phyloP scores from a whole-genome alignment of 805 yeast genomes.

The Yueomyces sp. region DNA sequence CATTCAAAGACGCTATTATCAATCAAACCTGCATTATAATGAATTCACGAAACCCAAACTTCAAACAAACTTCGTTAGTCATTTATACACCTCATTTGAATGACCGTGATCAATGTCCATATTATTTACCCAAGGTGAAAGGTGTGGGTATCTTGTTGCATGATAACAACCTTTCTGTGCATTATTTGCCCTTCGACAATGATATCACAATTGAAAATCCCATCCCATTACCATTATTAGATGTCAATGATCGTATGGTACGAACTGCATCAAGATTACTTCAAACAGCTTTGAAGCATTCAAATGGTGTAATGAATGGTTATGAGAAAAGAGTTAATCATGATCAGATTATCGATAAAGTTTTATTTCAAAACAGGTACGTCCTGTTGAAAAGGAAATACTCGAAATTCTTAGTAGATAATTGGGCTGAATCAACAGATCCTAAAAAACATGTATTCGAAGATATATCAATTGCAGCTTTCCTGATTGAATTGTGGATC shows the following conservation, averaged over 20 bases:
- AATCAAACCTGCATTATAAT: constrained; percentile 69
- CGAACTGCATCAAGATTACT: constrained; percentile 73
- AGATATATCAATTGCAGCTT: constrained; percentile 91
- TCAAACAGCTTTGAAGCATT: constrained; percentile 72
- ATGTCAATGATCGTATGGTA: constrained; percentile 42
- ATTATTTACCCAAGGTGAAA: constrained; percentile 74
- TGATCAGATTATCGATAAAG: constrained; percentile 73
- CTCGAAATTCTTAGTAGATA: constrained; percentile 57
- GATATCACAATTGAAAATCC: constrained; percentile 38
- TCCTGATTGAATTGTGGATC: constrained; percentile 76
- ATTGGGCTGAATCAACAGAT: constrained; percentile 91
- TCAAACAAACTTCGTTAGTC: constrained; percentile 37
- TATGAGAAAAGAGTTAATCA: constrained; percentile 82
- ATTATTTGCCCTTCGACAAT: constrained; percentile 59
- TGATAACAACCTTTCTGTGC: constrained; percentile 43
- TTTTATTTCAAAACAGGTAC: constrained; percentile 71
- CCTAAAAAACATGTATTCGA: constrained; percentile 94
- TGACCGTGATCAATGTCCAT: constrained; percentile 53
- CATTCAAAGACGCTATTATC: constrained; percentile 67
- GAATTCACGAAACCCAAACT: constrained; percentile 13
- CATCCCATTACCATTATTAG: constrained; percentile 11
- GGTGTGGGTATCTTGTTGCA: constrained; percentile 60
- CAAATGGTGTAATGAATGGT: constrained; percentile 71
- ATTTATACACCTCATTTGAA: constrained; percentile 70
- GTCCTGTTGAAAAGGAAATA: constrained; percentile 70